Evolutionary conservation across 148 eudicot genomes (phyloP).

Genomic region (Salicornia ramosissima): DNA sequence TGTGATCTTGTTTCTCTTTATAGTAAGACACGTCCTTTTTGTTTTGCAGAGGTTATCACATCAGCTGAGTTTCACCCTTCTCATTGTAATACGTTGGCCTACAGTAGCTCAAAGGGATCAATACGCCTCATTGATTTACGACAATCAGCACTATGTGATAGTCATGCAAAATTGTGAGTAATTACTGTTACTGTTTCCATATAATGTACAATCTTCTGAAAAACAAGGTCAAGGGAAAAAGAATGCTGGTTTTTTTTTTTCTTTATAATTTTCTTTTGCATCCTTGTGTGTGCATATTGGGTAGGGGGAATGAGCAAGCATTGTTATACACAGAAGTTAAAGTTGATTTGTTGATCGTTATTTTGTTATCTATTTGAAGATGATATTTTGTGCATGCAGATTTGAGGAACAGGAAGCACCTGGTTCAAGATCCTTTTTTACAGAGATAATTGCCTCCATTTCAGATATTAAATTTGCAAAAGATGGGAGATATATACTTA

Average conservation of each 20-base stretch:
- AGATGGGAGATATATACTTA: conserved; percentile 69
- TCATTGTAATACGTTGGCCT: conserved; percentile 73
- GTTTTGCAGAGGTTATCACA: conserved; percentile 65
- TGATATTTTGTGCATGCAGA: conserved; percentile 35
- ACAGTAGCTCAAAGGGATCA: conserved; percentile 78
- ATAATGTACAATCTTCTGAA: neutral
- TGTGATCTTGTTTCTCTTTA: neutral
- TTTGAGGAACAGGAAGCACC: conserved; percentile 74
- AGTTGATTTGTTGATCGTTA: neutral
- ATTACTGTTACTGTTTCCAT: conserved; percentile 4
- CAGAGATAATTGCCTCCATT: conserved; percentile 74
- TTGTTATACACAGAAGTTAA: neutral
- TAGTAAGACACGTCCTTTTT: neutral
- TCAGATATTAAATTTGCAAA: conserved; percentile 73
- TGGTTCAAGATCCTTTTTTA: conserved; percentile 72
- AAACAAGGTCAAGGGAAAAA: conserved; percentile 1
- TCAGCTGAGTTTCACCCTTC: conserved; percentile 81
- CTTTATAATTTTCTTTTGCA: neutral
- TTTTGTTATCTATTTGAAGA: neutral
- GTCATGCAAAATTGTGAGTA: conserved; percentile 75
- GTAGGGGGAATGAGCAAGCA: neutral
- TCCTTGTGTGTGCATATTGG: neutral
- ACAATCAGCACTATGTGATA: conserved; percentile 75
- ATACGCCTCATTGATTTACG: conserved; percentile 78
- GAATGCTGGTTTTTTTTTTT: neutral